Base-by-base conservation (phyloP, 495 filamentous ascomycete species). In the Parathielavia appendiculata region DNA sequence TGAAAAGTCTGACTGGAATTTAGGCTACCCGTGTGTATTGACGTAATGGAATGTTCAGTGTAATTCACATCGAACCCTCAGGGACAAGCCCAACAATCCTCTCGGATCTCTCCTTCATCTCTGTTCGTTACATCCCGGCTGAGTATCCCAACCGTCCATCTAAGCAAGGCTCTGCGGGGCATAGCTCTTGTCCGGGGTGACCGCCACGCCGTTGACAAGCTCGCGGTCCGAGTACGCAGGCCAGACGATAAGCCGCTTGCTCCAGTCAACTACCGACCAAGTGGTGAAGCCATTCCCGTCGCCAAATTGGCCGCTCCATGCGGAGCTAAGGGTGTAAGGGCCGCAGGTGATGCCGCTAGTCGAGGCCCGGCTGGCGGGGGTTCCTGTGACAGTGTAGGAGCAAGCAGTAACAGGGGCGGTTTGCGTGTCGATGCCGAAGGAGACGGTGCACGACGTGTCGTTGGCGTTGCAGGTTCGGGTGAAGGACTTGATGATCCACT, bases 301-400 rank as follows among this genome's bases (percentile, higher is more conserved):
- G 58, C 79, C 80, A 54, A 82, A 83, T 59, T 79, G 74, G 58
- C 77, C 79, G 69, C 79, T 82, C 81, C 80, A 83, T 65, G 69
- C 71, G 16, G 76, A 77, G 46, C 72, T 81, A 54, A 84, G 60
- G 56, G 74, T 80, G 69, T 69, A 83, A 44, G 61, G 65, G 34
- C 78, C 80, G 67, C 79, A 82, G 36, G 23, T 62, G 58, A 67
- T 57, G 22, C 72, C 71, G 30, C 64, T 70, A 46, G 74, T 76
- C 49, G 69, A 66, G 20, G 73, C 61, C 20, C 67, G 66, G 67
- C 69, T 76, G 52, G 79, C 79, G 26, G 66, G 66, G 9, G 62
- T 45, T 48, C 66, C 73, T 14, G 63, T 69, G 47, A 81, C 75
- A 58, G 70, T 73, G 66, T 73, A 81, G 40, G 59, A 62, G 63